Percentiles rank a stretch among this genome's conserved stretches.
phyloP scores from a whole-genome alignment of 257 asterid genomes.

The Lantana camara region DNA sequence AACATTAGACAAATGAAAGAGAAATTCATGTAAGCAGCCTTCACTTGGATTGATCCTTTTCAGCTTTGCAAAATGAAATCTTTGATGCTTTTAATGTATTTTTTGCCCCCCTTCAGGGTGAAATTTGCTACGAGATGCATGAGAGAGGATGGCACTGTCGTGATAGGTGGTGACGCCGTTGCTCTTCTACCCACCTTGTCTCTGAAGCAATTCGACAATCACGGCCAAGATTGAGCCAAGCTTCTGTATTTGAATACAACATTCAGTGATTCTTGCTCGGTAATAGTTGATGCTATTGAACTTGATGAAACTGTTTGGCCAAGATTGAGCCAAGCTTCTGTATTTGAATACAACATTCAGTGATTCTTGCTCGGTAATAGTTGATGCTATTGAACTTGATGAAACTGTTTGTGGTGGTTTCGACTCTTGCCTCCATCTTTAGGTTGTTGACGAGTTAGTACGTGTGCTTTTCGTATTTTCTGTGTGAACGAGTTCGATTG shows the following conservation, averaged over 20 bases:
- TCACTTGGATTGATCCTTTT: no score
- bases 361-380: not conserved
- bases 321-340: not conserved
- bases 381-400: not conserved
- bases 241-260: not conserved
- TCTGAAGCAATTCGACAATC: slow-evolving; percentile 26
- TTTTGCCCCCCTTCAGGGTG: slow-evolving; percentile 38
- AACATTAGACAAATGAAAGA: slow-evolving; percentile 47
- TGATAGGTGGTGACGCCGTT: slow-evolving; percentile 69
- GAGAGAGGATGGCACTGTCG: slow-evolving; percentile 43
- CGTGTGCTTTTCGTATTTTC: no score
- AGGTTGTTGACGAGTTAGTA: no score
- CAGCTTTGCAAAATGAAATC: no score
- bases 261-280: not conserved
- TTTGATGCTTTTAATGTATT: not conserved
- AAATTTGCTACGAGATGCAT: slow-evolving; percentile 66
- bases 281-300: not conserved
- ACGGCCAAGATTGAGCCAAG: not conserved
- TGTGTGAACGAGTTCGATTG: no score
- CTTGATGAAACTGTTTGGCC: no score
- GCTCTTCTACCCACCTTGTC: slow-evolving; percentile 55
- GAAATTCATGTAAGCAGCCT: slow-evolving; percentile 51
- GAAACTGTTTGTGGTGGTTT: no score
- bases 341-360: not conserved
- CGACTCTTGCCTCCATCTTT: no score